Percentiles rank a stretch among this genome's conserved stretches.
Evolutionary conservation across 2,329 filamentous ascomycete genomes (phyloP).

Genomic region (Aspergillus quadrilineatus): DNA sequence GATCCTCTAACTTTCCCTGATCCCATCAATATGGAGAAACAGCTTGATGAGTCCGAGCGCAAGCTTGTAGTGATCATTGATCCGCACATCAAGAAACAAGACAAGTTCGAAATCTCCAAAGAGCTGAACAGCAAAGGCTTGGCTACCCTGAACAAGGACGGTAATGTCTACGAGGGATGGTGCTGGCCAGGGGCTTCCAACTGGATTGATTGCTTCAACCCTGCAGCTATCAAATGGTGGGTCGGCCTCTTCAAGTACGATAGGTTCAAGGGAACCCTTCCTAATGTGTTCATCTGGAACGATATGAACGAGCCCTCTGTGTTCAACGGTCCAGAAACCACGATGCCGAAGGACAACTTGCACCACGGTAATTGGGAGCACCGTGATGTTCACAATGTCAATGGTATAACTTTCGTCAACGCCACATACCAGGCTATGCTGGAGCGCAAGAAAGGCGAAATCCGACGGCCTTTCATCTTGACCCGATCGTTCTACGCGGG

Average conservation of each 20-base stretch:
- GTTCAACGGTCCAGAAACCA: constrained; percentile 96
- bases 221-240: constrained; percentile 91
- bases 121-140: constrained; percentile 82
- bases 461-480: constrained; percentile 83
- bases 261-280: constrained; percentile 77
- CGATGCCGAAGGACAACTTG: constrained; percentile 98
- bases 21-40: constrained; percentile 81
- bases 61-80: constrained; percentile 95
- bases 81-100: constrained; percentile 93
- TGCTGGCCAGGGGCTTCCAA: constrained; percentile 97
- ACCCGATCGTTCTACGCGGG: constrained; percentile 92
- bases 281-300: constrained; percentile 96
- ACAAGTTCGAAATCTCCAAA: constrained; percentile 71
- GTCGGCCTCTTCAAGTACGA: constrained; percentile 82
- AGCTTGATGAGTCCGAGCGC: constrained; percentile 78
- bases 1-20: constrained; percentile 84
- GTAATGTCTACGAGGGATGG: constrained; percentile 89
- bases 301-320: constrained; percentile 99
- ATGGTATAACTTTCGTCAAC: constrained; percentile 93
- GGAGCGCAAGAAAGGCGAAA: constrained; percentile 80
- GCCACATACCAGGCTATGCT: constrained; percentile 84
- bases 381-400: constrained; percentile 91
- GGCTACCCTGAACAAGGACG: constrained; percentile 86
- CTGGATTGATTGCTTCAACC: constrained; percentile 96
- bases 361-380: constrained; percentile 94